A percentile compares a stretch with the other conserved stretches of the same genome.
These are phyloP conservation scores for Speleostelium caveatum DNA, from an alignment of 78 protist genomes.

Conservation along the genomic window DNA sequence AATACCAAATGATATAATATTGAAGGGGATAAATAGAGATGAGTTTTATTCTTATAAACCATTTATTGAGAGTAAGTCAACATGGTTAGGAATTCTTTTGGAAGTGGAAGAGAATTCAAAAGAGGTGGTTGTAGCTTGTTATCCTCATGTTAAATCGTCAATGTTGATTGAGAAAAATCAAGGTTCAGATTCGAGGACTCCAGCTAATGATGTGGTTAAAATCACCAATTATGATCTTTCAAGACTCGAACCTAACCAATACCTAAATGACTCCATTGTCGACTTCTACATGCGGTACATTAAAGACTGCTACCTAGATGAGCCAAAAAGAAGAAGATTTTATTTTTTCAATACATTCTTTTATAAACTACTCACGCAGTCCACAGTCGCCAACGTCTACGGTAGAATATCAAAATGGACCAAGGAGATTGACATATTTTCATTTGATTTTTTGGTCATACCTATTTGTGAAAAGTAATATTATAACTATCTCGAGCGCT, in stretches of 20 bases:
- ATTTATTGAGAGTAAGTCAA: not conserved
- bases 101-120: constrained; percentile 17
- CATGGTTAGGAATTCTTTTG: constrained; percentile 21
- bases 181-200: not conserved
- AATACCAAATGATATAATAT: constrained; percentile 20
- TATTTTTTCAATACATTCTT: constrained; percentile 76
- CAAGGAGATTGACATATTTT: constrained; percentile 48
- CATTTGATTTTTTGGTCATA: constrained; percentile 67
- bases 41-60: constrained; percentile 3
- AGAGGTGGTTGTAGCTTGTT: constrained; percentile 25
- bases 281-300: constrained; percentile 78
- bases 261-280: constrained; percentile 60
- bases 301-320: constrained; percentile 27
- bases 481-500: no score
- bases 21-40: constrained; percentile 1
- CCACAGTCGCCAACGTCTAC: constrained; percentile 3
- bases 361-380: constrained; percentile 28
- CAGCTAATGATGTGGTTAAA: constrained; percentile 46
- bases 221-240: constrained; percentile 54
- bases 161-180: not conserved
- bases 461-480: constrained; percentile 80
- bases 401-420: constrained; percentile 74
- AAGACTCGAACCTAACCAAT: constrained; percentile 64
- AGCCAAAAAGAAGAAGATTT: constrained; percentile 12
- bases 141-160: constrained; percentile 25